Percentiles rank a stretch among this genome's conserved stretches.
Conservation (phyloP, 176 grass and related monocot species). For the Oryza officinalis region DNA sequence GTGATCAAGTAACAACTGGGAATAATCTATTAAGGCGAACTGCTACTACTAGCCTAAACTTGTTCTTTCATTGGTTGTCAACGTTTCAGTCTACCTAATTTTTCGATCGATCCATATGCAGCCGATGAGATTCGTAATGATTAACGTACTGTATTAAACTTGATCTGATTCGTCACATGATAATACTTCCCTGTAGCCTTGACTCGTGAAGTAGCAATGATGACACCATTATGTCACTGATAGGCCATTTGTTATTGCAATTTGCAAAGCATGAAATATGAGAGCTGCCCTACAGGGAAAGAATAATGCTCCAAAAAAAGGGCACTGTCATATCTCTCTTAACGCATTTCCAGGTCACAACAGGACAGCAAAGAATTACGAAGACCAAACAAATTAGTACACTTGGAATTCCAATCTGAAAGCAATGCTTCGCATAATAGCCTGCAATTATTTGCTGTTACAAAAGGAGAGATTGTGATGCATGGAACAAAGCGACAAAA, state of each 20-base stretch:
- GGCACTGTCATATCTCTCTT: not conserved
- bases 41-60: not conserved
- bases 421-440: constrained; percentile 28
- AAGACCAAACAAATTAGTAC: constrained; percentile 34
- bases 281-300: not conserved
- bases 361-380: not conserved
- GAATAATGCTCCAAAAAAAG: not conserved
- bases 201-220: not conserved
- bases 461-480: constrained; percentile 29
- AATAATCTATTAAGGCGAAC: not conserved
- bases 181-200: not conserved
- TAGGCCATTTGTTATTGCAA: not conserved
- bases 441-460: constrained; percentile 37
- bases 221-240: not conserved
- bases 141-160: constrained; percentile 7
- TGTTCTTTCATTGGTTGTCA: not conserved
- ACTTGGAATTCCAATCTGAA: constrained; percentile 46
- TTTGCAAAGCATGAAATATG: not conserved
- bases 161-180: not conserved
- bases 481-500: constrained; percentile 35
- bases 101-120: not conserved
- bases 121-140: constrained; percentile 1
- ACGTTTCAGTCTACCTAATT: constrained; percentile 16
- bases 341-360: constrained; percentile 38
- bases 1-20: not conserved